Percentiles rank a stretch among this genome's conserved stretches.
phyloP scores from a whole-genome alignment of 306 rosid species.

The Glycine tomentella region DNA sequence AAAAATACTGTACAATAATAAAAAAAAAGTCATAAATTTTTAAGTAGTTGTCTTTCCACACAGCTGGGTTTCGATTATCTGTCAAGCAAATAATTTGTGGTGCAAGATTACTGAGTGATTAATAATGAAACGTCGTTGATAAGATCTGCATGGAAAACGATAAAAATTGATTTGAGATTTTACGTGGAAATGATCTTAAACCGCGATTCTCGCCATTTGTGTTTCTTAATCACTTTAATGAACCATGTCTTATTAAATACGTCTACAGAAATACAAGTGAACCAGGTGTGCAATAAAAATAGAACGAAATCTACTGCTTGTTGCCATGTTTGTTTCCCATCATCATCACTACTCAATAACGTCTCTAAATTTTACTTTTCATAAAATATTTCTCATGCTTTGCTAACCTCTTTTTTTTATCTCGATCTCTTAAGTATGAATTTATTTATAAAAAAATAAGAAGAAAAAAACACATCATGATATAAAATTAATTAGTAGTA shows the following conservation, averaged over 20 bases:
- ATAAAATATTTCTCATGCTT: too few species aligned
- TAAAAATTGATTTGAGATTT: conserved; percentile 52
- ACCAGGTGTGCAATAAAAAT: neutral
- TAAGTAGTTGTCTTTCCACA: neutral
- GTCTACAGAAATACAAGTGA: conserved; percentile 16
- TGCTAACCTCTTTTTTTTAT: too few species aligned
- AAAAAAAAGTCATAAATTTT: too few species aligned
- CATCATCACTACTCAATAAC: too few species aligned
- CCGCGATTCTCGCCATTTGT: conserved; percentile 78
- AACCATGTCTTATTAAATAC: conserved; percentile 20
- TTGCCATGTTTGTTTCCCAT: too few species aligned
- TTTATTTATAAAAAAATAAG: too few species aligned
- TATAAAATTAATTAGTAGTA: neutral
- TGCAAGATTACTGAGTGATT: conserved; percentile 9
- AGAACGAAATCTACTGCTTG: too few species aligned
- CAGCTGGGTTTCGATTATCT: conserved; percentile 43
- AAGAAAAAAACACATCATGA: neutral
- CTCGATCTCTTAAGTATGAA: neutral
- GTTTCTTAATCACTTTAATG: conserved; percentile 54
- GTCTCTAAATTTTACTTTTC: neutral
- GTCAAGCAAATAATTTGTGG: conserved; percentile 43
- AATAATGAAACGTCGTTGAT: conserved; percentile 45
- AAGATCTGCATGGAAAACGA: conserved; percentile 66
- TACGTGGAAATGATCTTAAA: conserved; percentile 26
- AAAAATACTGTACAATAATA: too few species aligned